Evolutionary conservation across 352 stramenopile genomes (phyloP).

Genomic region (Pythium angustatum): DNA sequence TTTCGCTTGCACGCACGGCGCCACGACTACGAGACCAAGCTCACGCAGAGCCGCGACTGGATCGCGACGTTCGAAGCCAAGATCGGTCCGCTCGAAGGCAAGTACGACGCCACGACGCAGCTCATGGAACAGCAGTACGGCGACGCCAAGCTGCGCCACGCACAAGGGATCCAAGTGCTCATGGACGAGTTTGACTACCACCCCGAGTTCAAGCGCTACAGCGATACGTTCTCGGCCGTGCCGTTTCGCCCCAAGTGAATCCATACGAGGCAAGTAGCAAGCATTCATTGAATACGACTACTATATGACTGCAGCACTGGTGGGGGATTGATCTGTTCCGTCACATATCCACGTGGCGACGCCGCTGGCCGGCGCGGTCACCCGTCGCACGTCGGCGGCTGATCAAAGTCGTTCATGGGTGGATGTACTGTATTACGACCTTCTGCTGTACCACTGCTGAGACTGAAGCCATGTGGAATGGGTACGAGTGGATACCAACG

Average conservation of each 20-base stretch:
- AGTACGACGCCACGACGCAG: constrained; percentile 73
- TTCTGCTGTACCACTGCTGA: neutral
- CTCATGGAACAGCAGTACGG: constrained; percentile 84
- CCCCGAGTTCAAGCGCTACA: constrained; percentile 88
- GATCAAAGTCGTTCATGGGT: neutral
- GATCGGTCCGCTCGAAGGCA: constrained; percentile 66
- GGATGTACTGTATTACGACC: neutral
- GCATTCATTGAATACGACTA: too few relatives aligned
- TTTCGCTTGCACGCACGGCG: constrained; percentile 54
- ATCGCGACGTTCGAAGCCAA: constrained; percentile 71
- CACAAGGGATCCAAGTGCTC: constrained; percentile 79
- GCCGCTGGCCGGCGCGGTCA: too few relatives aligned
- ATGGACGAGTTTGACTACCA: constrained; percentile 91
- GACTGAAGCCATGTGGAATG: constrained; percentile 11
- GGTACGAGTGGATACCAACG: neutral
- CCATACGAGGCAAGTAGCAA: too few relatives aligned
- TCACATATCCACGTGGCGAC: too few relatives aligned
- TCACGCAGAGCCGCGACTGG: constrained; percentile 58
- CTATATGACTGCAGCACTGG: too few relatives aligned
- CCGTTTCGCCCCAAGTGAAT: constrained; percentile 70
- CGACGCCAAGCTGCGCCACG: constrained; percentile 83
- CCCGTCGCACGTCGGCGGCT: too few relatives aligned
- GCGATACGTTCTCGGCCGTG: constrained; percentile 84
- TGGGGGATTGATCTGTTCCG: too few relatives aligned
- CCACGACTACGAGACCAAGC: constrained; percentile 55